Evolutionary conservation across 306 rosid species (phyloP), one percentile per base, ranked within the genome.

Genomic region (Quercus gilva): DNA sequence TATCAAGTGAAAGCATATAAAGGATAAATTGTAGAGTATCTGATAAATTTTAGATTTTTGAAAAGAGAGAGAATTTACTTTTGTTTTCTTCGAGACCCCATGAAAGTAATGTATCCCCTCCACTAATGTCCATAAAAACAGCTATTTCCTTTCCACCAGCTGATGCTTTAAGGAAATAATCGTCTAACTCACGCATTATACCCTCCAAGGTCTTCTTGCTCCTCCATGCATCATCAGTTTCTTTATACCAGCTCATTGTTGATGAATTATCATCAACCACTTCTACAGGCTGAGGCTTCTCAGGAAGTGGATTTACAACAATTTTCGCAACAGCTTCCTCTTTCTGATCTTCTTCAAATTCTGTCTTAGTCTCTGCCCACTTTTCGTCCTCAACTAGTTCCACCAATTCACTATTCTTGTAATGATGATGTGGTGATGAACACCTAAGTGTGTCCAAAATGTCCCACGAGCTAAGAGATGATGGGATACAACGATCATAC

Each of bases 111-210:
- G 76, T 76, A 64, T 91, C 86, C 60, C 88, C 89, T 63, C 85
- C 84, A 20, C 70, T 87, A 84, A 87, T 61, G 83, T 95, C 97
- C 81, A 91, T 90, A 45, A 96, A 85, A 86, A 96, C 89, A 76
- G 98, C 86, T 81, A 93, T 90, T 78, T 91, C 98, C 84, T 87
- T 91, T 67, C 85, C 82, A 64, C 93, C 87, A 55, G 85, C 91
- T 1, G 98, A 93, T 25, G 94, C 93, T 91, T 89, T 90, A 78
- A 95, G 87, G 85, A 95, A 95, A 85, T 83, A 78, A 5, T 93
- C 98, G 84, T 95, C 99, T 11, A 95, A 86, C 84, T 87, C 96
- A 79, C 85, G 86, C 68, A 88, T 83, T 35, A 91, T 76, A 55
- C 80, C 90, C 81, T 89, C 98, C 88, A 91, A 84, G 55, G 92